These are phyloP conservation scores for Ustilago sp. DNA, from an alignment of 1,284 basidiomycete genomes.

Conservation along the genomic window DNA sequence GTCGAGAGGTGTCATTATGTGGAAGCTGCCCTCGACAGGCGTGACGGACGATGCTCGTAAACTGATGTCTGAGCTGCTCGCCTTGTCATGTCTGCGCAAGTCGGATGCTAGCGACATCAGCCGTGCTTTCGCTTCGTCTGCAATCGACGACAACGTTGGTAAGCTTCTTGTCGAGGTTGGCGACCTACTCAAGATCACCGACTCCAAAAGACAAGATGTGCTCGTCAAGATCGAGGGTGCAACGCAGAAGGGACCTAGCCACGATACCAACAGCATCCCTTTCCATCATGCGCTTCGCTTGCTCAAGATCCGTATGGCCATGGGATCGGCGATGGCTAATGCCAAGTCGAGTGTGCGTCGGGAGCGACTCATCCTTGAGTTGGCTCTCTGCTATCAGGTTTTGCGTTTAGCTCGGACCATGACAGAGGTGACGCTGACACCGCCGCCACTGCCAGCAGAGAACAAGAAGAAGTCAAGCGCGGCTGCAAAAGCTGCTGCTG, in stretches of 20 bases:
- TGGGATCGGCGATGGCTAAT: background rate
- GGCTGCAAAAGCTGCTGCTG: conserved; percentile 11
- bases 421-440: conserved; percentile 14
- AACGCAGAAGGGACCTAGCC: conserved; percentile 34
- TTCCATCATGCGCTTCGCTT: conserved; percentile 41
- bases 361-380: conserved; percentile 33
- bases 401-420: conserved; percentile 31
- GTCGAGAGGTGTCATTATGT: conserved; percentile 22
- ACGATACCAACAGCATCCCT: conserved; percentile 37
- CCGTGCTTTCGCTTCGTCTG: conserved; percentile 17
- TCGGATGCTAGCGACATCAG: conserved; percentile 32
- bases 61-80: conserved; percentile 17
- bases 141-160: background rate
- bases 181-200: conserved; percentile 45
- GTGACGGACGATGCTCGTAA: conserved; percentile 1
- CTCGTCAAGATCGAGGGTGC: conserved; percentile 44
- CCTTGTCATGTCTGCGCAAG: conserved; percentile 34
- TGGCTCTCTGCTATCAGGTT: conserved; percentile 35
- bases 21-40: conserved; percentile 23
- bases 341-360: background rate
- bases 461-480: conserved; percentile 29
- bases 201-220: conserved; percentile 43
- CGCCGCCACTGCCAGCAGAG: conserved; percentile 16
- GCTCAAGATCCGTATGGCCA: conserved; percentile 45
- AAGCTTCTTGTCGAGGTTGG: conserved; percentile 30